These are phyloP conservation scores for Phoenix dactylifera DNA, from an alignment of 176 grass and related monocot genomes.

Conservation along the genomic window DNA sequence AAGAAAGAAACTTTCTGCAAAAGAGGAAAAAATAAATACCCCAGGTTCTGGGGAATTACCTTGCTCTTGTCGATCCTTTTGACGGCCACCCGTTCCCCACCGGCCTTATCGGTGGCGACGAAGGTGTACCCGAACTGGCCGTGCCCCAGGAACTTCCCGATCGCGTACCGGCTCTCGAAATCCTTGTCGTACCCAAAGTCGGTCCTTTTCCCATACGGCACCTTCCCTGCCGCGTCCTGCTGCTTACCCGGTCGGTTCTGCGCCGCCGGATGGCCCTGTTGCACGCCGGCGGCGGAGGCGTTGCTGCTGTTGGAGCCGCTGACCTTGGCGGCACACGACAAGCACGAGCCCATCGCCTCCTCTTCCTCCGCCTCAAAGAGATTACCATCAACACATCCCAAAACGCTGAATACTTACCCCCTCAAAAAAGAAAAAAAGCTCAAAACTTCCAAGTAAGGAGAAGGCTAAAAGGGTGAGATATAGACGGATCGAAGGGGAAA, in stretches of 20 bases:
- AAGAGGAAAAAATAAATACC: neutral
- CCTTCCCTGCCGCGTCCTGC: slow-evolving; percentile 6
- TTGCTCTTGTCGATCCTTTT: slow-evolving; percentile 95
- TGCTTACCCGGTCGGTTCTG: slow-evolving; percentile 12
- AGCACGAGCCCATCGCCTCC: slow-evolving; percentile 12
- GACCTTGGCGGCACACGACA: neutral
- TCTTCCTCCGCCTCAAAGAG: neutral
- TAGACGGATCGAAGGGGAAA: no score
- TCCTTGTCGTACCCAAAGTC: slow-evolving; percentile 85
- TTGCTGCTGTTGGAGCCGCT: slow-evolving; percentile 1
- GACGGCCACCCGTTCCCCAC: slow-evolving; percentile 56
- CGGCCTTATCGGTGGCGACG: slow-evolving; percentile 55
- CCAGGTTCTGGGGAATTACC: slow-evolving; percentile 21
- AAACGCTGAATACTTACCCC: neutral
- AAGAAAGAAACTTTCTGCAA: neutral
- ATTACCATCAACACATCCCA: slow-evolving; percentile 8
- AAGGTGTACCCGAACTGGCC: slow-evolving; percentile 83
- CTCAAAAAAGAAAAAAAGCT: neutral
- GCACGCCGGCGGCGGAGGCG: neutral
- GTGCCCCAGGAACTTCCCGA: slow-evolving; percentile 73
- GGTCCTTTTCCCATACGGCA: slow-evolving; percentile 67
- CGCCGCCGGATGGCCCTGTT: neutral
- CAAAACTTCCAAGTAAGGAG: no score
- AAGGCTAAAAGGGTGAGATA: no score
- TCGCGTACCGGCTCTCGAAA: slow-evolving; percentile 53